Evolutionary conservation across 2,329 filamentous ascomycete genomes (phyloP), one percentile per base, ranked within the genome.

Genomic region (Pestalotiopsis sp.): DNA sequence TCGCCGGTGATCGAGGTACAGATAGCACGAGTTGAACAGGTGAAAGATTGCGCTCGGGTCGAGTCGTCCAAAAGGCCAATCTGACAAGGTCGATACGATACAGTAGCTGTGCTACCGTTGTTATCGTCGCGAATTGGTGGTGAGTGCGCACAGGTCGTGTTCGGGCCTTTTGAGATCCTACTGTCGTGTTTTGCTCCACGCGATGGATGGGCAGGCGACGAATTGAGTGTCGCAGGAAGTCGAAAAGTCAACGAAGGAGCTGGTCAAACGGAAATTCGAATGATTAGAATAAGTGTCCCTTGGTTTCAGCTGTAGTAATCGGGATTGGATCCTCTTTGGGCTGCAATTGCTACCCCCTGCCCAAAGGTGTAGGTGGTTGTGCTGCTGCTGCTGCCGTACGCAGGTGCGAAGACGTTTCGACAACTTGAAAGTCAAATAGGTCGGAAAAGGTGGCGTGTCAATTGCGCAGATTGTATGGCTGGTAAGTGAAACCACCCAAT

Each of bases 41-140:
- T 14, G 38, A 17, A 41, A 27, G 49, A 45, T 41, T 66, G 65
- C 45, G 68, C 68, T 63, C 41, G 25, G 40, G 41, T 56, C 9
- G 45, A 61, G 41, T 65, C 52, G 68, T 65, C 66, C 68, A 69
- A 61, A 56, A 36, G 62, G 65, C n/a, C 65, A 23, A 40, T 60
- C 52, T 52, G 52, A 49, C 65, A 60, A 66, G 25, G 56, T 36
- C 23, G 23, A 36, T n/a, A 27, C 27, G 57, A 36, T 59, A 59
- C 31, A 59, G 6, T 13, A 27, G 57, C 14, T 12, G 17, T 36
- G 57, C 27, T 17, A 23, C 23, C 6, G 11, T 59, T n/a, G 14
- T 59, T 59, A 9, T 27, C 23, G 57, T 59, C 23, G 57, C 57
- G 59, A 62, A 36, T 36, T 62, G 59, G 27, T 36, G 59, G 31